Conservation (phyloP, 805 yeast species). For the Brettanomyces nanus region DNA sequence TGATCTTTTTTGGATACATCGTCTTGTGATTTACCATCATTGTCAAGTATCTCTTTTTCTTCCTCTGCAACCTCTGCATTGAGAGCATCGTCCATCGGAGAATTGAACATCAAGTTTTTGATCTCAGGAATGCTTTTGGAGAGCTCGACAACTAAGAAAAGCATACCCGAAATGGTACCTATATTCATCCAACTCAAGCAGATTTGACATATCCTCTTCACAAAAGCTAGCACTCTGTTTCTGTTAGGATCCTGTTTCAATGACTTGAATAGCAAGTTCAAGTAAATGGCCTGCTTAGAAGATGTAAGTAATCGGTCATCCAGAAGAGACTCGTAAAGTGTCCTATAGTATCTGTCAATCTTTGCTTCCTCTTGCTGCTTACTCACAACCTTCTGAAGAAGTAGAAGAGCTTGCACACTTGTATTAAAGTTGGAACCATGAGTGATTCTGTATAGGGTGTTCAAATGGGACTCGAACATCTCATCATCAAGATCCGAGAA, state of each 20-base stretch:
- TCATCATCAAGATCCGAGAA: conserved; percentile 70
- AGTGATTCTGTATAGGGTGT: conserved; percentile 80
- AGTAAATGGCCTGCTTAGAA: conserved; percentile 86
- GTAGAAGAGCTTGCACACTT: conserved; percentile 81
- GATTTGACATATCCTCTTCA: conserved; percentile 80
- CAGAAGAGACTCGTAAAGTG: conserved; percentile 80
- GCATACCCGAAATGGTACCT: conserved; percentile 83
- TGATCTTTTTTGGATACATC: conserved; percentile 13
- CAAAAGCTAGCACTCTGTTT: conserved; percentile 76
- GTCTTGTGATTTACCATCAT: background rate
- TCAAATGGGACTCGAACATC: conserved; percentile 66
- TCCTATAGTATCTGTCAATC: conserved; percentile 67
- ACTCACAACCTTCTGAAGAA: conserved; percentile 71
- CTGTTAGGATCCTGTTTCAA: conserved; percentile 59
- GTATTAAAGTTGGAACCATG: conserved; percentile 94
- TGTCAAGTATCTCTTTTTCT: conserved; percentile 11
- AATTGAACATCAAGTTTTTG: conserved; percentile 49
- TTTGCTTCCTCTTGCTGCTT: conserved; percentile 33
- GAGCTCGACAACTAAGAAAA: conserved; percentile 64
- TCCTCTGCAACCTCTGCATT: conserved; percentile 37
- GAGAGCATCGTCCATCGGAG: conserved; percentile 43
- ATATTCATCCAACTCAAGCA: conserved; percentile 80
- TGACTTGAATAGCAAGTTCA: conserved; percentile 79
- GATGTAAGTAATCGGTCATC: conserved; percentile 80
- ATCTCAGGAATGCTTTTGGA: conserved; percentile 58